Percentiles rank a stretch among this genome's conserved stretches.
Conservation (phyloP, 192 early-diverging fungal species). For the Entomortierella lignicola region DNA sequence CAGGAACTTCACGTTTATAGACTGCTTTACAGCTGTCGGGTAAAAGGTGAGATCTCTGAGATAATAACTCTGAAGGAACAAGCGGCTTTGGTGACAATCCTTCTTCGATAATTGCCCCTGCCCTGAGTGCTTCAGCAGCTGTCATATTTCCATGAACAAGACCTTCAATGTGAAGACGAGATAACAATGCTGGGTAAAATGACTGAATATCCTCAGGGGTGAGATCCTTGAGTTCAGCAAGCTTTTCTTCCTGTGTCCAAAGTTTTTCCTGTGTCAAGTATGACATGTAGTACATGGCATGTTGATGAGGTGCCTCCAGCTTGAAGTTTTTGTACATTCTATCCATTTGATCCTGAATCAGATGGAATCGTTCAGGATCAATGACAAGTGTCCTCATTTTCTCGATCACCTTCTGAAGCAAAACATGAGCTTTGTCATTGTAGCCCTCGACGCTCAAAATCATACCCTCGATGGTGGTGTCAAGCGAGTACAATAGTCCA, state of each 20-base stretch:
- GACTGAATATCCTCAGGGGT: conserved; percentile 76
- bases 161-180: conserved; percentile 77
- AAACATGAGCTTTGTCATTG: conserved; percentile 84
- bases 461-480: conserved; percentile 78
- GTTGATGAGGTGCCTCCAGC: conserved; percentile 82
- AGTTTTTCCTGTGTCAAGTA: conserved; percentile 82
- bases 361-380: conserved; percentile 77
- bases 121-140: conserved; percentile 71
- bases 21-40: conserved; percentile 62
- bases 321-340: conserved; percentile 83
- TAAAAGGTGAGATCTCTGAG: conserved; percentile 66
- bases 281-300: conserved; percentile 79
- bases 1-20: conserved; percentile 69
- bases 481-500: conserved; percentile 82
- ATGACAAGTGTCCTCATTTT: conserved; percentile 74
- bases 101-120: conserved; percentile 68
- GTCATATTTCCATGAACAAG: conserved; percentile 90
- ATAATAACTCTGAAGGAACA: conserved; percentile 64
- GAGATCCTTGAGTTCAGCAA: conserved; percentile 75
- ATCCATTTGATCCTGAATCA: conserved; percentile 82
- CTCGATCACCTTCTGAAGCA: conserved; percentile 78
- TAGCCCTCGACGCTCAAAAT: conserved; percentile 82
- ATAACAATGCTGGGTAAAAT: conserved; percentile 82
- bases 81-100: conserved; percentile 71
- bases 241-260: conserved; percentile 85